Conservation (phyloP, 129 eudicot species). For the Saposhnikovia divaricata region DNA sequence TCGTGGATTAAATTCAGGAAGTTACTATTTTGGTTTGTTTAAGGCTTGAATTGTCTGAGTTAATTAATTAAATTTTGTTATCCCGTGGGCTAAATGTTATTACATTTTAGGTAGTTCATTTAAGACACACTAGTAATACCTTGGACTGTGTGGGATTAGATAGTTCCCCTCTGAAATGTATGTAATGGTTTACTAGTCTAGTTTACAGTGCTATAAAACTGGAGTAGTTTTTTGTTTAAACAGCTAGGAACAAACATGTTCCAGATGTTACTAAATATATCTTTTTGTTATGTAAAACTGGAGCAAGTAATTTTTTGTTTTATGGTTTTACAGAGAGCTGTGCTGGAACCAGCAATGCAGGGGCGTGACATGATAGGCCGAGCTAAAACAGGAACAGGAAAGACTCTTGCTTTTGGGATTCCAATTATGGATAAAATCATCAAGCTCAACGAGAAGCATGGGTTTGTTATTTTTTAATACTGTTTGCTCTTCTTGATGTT, state of each 20-base stretch:
- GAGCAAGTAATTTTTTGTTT: too few species aligned
- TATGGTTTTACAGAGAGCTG: constrained; percentile 59
- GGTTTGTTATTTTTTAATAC: constrained; percentile 29
- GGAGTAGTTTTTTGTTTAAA: background rate
- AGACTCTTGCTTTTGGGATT: constrained; percentile 94
- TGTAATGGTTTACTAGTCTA: background rate
- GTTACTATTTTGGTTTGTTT: too few species aligned
- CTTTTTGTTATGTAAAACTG: too few species aligned
- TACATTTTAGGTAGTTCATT: too few species aligned
- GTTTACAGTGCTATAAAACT: too few species aligned
- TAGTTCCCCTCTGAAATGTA: background rate
- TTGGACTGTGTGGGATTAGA: background rate
- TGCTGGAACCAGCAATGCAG: constrained; percentile 88
- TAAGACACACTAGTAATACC: too few species aligned
- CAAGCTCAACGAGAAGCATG: constrained; percentile 50
- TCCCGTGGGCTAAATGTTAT: too few species aligned
- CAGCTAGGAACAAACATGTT: too few species aligned
- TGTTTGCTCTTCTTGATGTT: background rate
- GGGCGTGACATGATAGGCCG: constrained; percentile 95
- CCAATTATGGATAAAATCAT: constrained; percentile 86
- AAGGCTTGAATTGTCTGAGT: background rate
- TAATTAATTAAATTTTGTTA: too few species aligned
- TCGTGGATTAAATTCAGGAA: too few species aligned
- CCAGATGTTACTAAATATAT: background rate
- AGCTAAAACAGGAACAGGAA: constrained; percentile 95